Base-by-base conservation (phyloP, 2,329 filamentous ascomycete species). In the Paracoccidioides brasiliensis region DNA sequence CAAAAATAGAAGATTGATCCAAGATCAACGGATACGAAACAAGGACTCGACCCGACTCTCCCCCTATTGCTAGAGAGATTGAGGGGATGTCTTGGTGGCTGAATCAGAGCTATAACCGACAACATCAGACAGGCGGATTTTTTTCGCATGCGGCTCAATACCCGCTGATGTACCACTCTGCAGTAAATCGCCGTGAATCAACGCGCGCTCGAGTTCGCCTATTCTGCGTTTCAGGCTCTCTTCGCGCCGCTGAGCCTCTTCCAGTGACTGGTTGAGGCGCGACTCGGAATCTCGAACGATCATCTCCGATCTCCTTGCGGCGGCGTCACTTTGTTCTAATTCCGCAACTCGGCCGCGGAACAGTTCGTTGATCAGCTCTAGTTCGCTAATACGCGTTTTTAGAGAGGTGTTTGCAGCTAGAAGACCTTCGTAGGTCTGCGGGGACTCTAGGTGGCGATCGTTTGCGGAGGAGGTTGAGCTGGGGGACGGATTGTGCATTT, bases 321-420 rank as follows among this genome's bases (percentile, higher is more conserved):
- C 82, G 50, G 80, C 80, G 66, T 91, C 87, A 65, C 85, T 85
- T 62, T 84, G 81, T 67, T 94, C 88, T 10, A 93, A 77, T 67
- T 93, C 78, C 67, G 83, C 70, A 43, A 96, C 82, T 9, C 85
- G 81, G 41, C 84, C 84, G 52, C 84, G 79, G 69, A 89, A 90
- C 46, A 90, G 76, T 66, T 87, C 86, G 64, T 90, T 96, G 75
- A 98, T 96, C 53, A 98, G 81, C 68, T 98, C 93, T 30, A 98
- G 79, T 70, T 98, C 93, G 63, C 85, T 93, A 38, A 98, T 91
- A 44, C 93, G 84, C 0, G 93, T 98, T 74, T 94, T 95, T n/a
- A 97, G 78, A 52, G 84, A 85, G 4, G 87, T 87, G 69, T 95
- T 95, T 59, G 85, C 81, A 1, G 85, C 84, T 53, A 89, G 76